Percentiles rank a stretch among this genome's conserved stretches.
Evolutionary conservation across 2,329 filamentous ascomycete genomes (phyloP).

Genomic region (Rutstroemia sydowiana): DNA sequence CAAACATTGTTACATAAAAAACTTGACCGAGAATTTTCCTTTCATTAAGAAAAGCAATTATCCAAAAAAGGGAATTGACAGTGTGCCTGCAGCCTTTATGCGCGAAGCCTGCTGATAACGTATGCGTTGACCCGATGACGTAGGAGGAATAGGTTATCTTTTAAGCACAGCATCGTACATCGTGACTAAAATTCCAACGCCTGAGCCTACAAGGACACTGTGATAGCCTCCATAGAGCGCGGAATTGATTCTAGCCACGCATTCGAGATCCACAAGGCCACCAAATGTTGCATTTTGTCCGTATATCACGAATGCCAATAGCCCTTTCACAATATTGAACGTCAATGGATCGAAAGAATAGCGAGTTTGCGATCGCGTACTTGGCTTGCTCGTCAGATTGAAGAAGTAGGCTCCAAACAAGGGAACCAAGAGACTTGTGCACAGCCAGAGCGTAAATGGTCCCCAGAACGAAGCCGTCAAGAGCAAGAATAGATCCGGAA

Average conservation of each 20-base stretch:
- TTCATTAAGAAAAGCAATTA: neutral
- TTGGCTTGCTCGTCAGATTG: constrained; percentile 63
- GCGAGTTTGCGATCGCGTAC: constrained; percentile 34
- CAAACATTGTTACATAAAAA: neutral
- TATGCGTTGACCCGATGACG: neutral
- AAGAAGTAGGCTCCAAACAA: constrained; percentile 76
- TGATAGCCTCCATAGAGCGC: constrained; percentile 66
- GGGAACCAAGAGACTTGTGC: constrained; percentile 66
- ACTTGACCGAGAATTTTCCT: neutral
- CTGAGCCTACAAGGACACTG: constrained; percentile 60
- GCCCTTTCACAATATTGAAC: constrained; percentile 82
- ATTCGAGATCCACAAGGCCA: constrained; percentile 51
- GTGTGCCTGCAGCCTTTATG: neutral
- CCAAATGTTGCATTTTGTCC: constrained; percentile 56
- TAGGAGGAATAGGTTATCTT: constrained; percentile 40
- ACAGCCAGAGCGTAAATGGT: constrained; percentile 67
- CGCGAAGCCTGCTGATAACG: neutral
- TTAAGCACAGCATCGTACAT: constrained; percentile 73
- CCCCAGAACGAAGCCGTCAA: constrained; percentile 77
- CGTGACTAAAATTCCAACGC: constrained; percentile 60
- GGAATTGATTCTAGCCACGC: constrained; percentile 55
- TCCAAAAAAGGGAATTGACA: neutral
- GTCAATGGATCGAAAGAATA: constrained; percentile 75
- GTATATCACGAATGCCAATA: constrained; percentile 77
- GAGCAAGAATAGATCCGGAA: constrained; percentile 77